Evolutionary conservation across 1,139 yeast species (phyloP).

Genomic region (Nakaseomyces delphensis): DNA sequence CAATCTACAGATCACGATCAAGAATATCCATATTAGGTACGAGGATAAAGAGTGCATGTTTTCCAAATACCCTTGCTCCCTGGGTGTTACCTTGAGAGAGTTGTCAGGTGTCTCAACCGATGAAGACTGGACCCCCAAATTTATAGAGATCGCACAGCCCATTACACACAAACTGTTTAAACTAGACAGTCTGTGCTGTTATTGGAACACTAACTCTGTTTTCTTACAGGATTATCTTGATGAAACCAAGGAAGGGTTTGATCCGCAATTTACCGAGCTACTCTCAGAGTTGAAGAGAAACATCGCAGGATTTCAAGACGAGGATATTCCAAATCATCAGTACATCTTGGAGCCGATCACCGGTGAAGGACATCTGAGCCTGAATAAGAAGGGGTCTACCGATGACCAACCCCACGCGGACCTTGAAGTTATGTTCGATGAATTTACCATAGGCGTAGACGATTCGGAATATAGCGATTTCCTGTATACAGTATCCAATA

Average conservation of each 20-base stretch:
- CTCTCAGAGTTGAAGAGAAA: slow-evolving; percentile 27
- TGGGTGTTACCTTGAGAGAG: slow-evolving; percentile 78
- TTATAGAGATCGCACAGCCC: slow-evolving; percentile 61
- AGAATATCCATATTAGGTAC: slow-evolving; percentile 82
- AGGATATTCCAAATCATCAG: slow-evolving; percentile 38
- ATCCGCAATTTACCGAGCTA: not conserved
- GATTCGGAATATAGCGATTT: slow-evolving; percentile 78
- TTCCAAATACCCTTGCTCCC: slow-evolving; percentile 64
- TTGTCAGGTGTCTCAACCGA: slow-evolving; percentile 89
- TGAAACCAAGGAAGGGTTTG: not conserved
- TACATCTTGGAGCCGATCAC: slow-evolving; percentile 80
- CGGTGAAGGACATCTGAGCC: slow-evolving; percentile 74
- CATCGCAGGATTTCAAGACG: slow-evolving; percentile 33
- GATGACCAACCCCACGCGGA: slow-evolving; percentile 62
- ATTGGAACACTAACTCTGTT: slow-evolving; percentile 69
- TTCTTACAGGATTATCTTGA: slow-evolving; percentile 37
- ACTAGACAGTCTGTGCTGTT: slow-evolving; percentile 64
- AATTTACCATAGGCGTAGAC: slow-evolving; percentile 76
- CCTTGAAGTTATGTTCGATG: slow-evolving; percentile 74
- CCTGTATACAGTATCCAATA: slow-evolving; percentile 71
- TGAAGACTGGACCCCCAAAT: slow-evolving; percentile 75
- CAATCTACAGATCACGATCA: slow-evolving; percentile 86
- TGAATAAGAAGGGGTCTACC: slow-evolving; percentile 71
- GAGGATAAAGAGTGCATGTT: slow-evolving; percentile 61
- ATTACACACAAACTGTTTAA: slow-evolving; percentile 72